phyloP scores from a whole-genome alignment of 179 eudicot genomes.

The Sideroxylon spinosum region DNA sequence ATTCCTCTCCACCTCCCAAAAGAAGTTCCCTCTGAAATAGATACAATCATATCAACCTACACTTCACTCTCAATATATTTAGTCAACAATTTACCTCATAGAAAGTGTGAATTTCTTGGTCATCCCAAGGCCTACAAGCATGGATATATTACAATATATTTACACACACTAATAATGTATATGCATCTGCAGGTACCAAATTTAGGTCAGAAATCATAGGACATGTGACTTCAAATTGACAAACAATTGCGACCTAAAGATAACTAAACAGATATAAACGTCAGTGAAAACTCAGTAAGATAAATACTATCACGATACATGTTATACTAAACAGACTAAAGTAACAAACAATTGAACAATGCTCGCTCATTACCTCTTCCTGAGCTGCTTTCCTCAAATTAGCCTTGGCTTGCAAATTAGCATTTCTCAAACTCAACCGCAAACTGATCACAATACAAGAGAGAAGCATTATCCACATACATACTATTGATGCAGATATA shows the following conservation, averaged over 20 bases:
- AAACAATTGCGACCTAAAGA: background rate
- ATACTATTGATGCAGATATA: background rate
- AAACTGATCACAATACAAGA: slow-evolving; percentile 30
- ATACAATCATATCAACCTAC: slow-evolving; percentile 10
- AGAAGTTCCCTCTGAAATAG: slow-evolving; percentile 76
- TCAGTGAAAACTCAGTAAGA: background rate
- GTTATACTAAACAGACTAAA: background rate
- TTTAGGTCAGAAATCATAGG: too few relatives aligned
- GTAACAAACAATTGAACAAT: background rate
- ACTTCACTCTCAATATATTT: background rate
- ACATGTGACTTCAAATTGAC: background rate
- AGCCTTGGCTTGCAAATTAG: slow-evolving; percentile 83
- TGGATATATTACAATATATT: background rate
- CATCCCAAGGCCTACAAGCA: background rate
- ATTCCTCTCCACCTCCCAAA: slow-evolving; percentile 87
- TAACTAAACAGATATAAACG: background rate
- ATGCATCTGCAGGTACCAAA: too few relatives aligned
- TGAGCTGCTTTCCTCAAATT: slow-evolving; percentile 70
- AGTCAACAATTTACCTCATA: background rate
- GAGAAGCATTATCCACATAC: background rate
- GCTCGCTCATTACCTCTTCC: slow-evolving; percentile 54
- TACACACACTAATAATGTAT: too few relatives aligned
- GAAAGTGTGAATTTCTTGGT: background rate
- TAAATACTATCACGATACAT: background rate
- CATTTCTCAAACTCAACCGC: slow-evolving; percentile 64